phyloP scores from a whole-genome alignment of 768 basidiomycete genomes.

The Chalciporus pseudorubinellus region DNA sequence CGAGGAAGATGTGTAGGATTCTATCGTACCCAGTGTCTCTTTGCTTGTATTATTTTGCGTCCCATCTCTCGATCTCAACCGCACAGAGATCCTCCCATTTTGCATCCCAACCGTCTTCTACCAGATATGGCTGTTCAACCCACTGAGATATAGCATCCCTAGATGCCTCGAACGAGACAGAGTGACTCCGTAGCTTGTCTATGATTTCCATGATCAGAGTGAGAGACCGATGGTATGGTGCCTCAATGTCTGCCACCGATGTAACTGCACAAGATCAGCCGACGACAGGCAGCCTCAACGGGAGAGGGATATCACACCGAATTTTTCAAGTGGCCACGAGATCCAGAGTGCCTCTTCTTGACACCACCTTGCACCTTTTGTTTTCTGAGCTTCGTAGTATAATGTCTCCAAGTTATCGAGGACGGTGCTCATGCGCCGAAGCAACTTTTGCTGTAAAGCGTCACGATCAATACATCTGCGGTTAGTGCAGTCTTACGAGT shows the following conservation, averaged over 20 bases:
- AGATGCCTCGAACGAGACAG: slow-evolving; percentile 67
- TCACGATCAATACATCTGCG: background rate
- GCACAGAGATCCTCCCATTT: slow-evolving; percentile 78
- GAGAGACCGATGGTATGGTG: slow-evolving; percentile 68
- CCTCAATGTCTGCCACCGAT: slow-evolving; percentile 52
- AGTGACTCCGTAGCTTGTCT: slow-evolving; percentile 58
- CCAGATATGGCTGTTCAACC: slow-evolving; percentile 66
- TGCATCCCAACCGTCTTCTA: slow-evolving; percentile 65
- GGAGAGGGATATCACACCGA: slow-evolving; percentile 46
- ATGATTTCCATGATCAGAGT: slow-evolving; percentile 54
- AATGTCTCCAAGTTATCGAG: slow-evolving; percentile 65
- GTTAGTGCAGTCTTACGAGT: slow-evolving; percentile 49
- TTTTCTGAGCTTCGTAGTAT: slow-evolving; percentile 65
- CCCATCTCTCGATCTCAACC: slow-evolving; percentile 76
- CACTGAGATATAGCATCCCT: slow-evolving; percentile 61
- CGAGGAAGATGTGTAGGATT: slow-evolving; percentile 58
- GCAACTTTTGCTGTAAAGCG: slow-evolving; percentile 58
- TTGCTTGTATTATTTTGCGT: slow-evolving; percentile 30
- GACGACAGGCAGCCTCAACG: background rate
- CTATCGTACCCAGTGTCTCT: slow-evolving; percentile 13
- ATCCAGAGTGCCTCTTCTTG: slow-evolving; percentile 73
- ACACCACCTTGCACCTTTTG: slow-evolving; percentile 72
- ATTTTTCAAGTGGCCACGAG: slow-evolving; percentile 79
- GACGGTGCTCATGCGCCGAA: slow-evolving; percentile 59
- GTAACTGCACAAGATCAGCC: slow-evolving; percentile 42